Evolutionary conservation across 495 filamentous ascomycete species (phyloP), one percentile per base, ranked within the genome.

Genomic region (Hypoxylon fragiforme): DNA sequence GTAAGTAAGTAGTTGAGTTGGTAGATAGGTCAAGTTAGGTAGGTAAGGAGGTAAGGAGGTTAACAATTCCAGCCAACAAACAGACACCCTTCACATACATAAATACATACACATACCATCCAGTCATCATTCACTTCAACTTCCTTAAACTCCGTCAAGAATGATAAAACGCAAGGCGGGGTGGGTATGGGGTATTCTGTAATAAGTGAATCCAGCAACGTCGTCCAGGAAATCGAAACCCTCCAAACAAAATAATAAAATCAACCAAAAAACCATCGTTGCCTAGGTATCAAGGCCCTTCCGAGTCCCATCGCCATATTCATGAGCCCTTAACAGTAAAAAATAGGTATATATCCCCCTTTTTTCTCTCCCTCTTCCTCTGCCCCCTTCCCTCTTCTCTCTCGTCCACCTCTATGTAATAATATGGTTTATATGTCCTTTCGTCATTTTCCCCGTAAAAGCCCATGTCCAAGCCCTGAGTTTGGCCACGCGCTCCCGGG

Each of bases 361-460:
- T n/a, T n/a, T n/a, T n/a, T n/a, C n/a, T n/a, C n/a, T n/a, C n/a
- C 32, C 31, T 19, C 37, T 44, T 41, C 11, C 51, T 40, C 15
- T 37, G n/a, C 24, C 24, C 24, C 24, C 24, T 28, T 9, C 24
- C 24, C 24, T 36, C 46, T n/a, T 56, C 19, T 22, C 16, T 44
- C 40, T 47, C 26, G 12, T 40, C 18, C 46, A 16, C 39, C 30
- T 54, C 45, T 55, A 51, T 61, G 26, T 51, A 55, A 12, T 4
- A 28, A 28, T 37, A 48, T 44, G 46, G 18, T 22, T 36, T 52
- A 56, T 61, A 48, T 47, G 32, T 20, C 47, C 36, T 43, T 36
- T 43, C 47, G 51, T 51, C 3, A 31, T 56, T 44, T 52, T 51
- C 48, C 47, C 51, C 58, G 46, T 52, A 44, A 30, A 56, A 61